phyloP scores from a whole-genome alignment of 768 basidiomycete species.

The Rhodosporidiobolus sp. region DNA sequence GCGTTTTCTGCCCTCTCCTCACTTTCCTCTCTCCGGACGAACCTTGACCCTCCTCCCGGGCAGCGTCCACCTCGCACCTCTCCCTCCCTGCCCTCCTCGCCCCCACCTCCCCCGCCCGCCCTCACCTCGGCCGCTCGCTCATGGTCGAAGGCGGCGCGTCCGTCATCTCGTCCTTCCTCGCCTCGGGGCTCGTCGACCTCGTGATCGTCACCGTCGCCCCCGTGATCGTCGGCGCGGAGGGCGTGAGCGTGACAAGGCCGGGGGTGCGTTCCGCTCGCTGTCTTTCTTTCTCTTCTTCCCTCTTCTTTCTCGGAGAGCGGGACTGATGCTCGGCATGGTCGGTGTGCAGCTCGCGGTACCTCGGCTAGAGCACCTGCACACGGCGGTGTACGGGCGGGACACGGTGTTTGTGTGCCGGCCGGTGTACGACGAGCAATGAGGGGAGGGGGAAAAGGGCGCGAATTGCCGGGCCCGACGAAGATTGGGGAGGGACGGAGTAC shows the following conservation, averaged over 20 bases:
- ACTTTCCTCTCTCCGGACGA: background rate
- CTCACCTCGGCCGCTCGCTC: conserved; percentile 53
- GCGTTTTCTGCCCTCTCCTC: conserved; percentile 7
- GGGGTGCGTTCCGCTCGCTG: conserved; percentile 19
- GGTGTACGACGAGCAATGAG: background rate
- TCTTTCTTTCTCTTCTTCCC: no score
- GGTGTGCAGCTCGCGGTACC: background rate
- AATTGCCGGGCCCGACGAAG: no score
- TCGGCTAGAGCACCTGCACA: conserved; percentile 2
- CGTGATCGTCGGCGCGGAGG: conserved; percentile 62
- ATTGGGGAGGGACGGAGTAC: no score
- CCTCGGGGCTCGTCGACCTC: conserved; percentile 59
- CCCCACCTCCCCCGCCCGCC: background rate
- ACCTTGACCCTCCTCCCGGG: background rate
- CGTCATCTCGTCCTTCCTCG: conserved; percentile 72
- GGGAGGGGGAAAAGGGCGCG: background rate
- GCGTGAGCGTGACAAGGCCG: conserved; percentile 7
- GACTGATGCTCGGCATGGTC: background rate
- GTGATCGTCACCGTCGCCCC: conserved; percentile 85
- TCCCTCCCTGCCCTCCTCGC: background rate
- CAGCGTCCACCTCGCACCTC: background rate
- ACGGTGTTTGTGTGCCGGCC: conserved; percentile 19
- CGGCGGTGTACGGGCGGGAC: conserved; percentile 18
- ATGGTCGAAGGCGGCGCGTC: conserved; percentile 96
- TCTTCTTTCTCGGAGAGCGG: background rate